Evolutionary conservation across 345 rosid genomes (phyloP), one percentile per base, ranked within the genome.

Genomic region (Garcia nutans): DNA sequence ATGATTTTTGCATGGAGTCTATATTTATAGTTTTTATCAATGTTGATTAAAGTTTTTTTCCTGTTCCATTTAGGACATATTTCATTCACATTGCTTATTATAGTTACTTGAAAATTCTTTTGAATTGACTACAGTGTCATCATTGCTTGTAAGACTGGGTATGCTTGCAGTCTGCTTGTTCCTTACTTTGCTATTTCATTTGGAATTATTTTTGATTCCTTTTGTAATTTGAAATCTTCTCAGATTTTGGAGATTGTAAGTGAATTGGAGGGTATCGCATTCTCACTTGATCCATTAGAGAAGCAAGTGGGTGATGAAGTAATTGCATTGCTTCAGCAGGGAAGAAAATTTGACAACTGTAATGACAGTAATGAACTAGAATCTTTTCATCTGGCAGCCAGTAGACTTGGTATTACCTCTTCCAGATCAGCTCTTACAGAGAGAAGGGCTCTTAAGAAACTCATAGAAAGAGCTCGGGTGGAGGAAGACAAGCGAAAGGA

Each of bases 401-500:
- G 86, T 6, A 90, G 72, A 76, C 88, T 93, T 41, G 89, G 93
- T 62, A 92, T 96, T 77, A 88, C 89, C 72, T 96, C 99, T 67
- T 88, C 97, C 24, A 88, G 97, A 84, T 88, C 91, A 73, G 96
- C 99, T 81, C 89, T 96, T 19, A 86, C 91, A 0, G 99, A 96
- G 87, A 83, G 98, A 89, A 83, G 99, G 70, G 94, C 97, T 72
- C 86, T 96, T 57, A 96, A 91, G 86, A 93, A 96, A 79, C 97
- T 96, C 57, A 81, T 96, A 58, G 98, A 96, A 62, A 89, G 88
- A 83, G 98, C 99, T 80, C 92, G 97, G 10, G 82, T 78, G 5
- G 99, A 96, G 87, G 99, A 96, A 83, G 98, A 96, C 85, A 92
- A 96, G 79, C 90, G 97, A n/a, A 96, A 93, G 77, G 99, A 96